Evolutionary conservation across 768 basidiomycete genomes (phyloP).

Genomic region (Tricholoma terreum): DNA sequence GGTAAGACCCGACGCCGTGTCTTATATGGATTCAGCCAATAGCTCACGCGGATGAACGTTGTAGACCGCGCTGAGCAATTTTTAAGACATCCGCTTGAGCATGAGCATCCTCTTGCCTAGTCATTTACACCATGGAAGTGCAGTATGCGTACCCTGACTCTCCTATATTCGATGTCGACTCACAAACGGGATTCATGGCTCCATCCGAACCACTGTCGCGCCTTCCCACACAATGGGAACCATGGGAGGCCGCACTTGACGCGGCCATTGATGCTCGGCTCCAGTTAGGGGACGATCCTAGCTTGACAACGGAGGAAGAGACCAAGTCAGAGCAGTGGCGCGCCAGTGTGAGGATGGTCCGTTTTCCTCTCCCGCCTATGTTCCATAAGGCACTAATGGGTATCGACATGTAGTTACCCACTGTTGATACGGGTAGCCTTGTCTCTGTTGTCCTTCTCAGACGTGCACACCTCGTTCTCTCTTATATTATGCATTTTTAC

Average conservation of each 20-base stretch:
- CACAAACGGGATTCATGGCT: conserved; percentile 89
- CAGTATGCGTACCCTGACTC: conserved; percentile 35
- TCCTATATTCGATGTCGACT: conserved; percentile 91
- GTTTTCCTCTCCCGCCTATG: conserved; percentile 10
- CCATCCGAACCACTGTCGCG: conserved; percentile 64
- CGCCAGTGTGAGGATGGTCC: conserved; percentile 44
- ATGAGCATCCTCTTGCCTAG: no score
- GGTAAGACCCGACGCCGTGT: no score
- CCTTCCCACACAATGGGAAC: conserved; percentile 59
- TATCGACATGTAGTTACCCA: not conserved
- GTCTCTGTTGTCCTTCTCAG: conserved; percentile 47
- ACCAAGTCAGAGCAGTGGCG: conserved; percentile 54
- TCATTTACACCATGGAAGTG: no score
- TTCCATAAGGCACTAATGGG: no score
- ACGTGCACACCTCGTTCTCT: conserved; percentile 73
- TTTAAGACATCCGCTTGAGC: no score
- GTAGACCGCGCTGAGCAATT: no score
- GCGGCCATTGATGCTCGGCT: conserved; percentile 45
- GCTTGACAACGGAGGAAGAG: conserved; percentile 36
- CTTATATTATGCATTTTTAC: conserved; percentile 79
- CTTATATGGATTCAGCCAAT: no score
- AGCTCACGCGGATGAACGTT: no score
- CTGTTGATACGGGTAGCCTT: not conserved
- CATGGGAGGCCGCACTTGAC: conserved; percentile 68
- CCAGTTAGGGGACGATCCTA: conserved; percentile 59